Percentiles rank a stretch among this genome's conserved stretches.
Evolutionary conservation across 441 rosid genomes (phyloP).

Genomic region (Biscutella laevigata): DNA sequence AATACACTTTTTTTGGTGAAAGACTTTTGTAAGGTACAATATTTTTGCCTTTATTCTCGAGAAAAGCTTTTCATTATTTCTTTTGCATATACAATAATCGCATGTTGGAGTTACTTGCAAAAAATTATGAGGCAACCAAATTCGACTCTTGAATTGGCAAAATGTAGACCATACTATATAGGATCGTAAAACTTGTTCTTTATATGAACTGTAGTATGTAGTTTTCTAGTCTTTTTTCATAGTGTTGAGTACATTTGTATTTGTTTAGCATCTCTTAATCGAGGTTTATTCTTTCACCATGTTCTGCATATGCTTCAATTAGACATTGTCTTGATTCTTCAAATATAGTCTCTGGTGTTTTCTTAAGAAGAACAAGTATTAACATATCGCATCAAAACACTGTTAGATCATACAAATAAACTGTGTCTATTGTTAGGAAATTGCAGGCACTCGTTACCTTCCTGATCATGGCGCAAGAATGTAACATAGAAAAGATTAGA

Average conservation of each 20-base stretch:
- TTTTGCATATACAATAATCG: neutral
- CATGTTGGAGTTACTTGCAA: neutral
- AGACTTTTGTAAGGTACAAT: slow-evolving; percentile 10
- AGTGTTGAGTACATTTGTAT: neutral
- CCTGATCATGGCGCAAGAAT: slow-evolving; percentile 7
- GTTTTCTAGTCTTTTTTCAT: neutral
- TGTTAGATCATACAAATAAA: slow-evolving; percentile 1
- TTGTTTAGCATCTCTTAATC: neutral
- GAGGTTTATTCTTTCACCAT: neutral
- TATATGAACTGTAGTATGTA: neutral
- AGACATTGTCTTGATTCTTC: neutral
- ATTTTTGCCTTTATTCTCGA: neutral
- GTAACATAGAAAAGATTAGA: slow-evolving; percentile 2
- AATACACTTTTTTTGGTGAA: neutral
- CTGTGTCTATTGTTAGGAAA: neutral
- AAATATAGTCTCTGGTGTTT: neutral
- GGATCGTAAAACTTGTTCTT: neutral
- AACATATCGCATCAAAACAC: neutral
- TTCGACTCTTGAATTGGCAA: neutral
- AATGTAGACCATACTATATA: neutral
- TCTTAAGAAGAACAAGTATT: neutral
- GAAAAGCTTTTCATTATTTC: neutral
- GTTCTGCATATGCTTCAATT: neutral
- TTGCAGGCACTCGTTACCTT: neutral
- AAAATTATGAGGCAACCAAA: neutral